Evolutionary conservation across 208 protist species (phyloP).

Genomic region (Trypanosoma congolense): DNA sequence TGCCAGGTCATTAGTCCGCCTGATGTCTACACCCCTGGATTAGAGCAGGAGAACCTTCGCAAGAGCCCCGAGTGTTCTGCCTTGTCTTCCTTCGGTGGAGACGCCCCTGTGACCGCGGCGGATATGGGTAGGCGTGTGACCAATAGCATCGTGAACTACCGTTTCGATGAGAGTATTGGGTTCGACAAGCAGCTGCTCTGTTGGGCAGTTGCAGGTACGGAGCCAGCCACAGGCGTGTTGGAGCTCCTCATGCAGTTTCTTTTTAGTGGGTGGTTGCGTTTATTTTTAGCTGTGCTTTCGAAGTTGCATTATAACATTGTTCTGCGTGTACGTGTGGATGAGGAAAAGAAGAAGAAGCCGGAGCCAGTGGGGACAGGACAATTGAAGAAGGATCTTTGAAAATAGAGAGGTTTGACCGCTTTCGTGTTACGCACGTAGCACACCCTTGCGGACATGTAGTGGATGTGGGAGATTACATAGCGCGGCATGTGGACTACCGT

Average conservation of each 20-base stretch:
- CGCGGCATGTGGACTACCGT: no score
- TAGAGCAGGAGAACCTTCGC: conserved; percentile 66
- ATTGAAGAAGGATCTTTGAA: conserved; percentile 8
- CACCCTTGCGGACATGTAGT: not conserved
- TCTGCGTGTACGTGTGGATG: conserved; percentile 30
- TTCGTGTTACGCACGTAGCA: no score
- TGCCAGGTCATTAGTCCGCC: conserved; percentile 83
- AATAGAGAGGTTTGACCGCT: conserved; percentile 1
- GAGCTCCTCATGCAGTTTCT: conserved; percentile 46
- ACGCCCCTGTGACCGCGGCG: conserved; percentile 43
- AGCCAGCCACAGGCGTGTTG: conserved; percentile 51
- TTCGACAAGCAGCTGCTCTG: conserved; percentile 52
- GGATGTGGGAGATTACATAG: no score
- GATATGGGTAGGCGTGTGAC: conserved; percentile 51
- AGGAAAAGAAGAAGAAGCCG: conserved; percentile 7
- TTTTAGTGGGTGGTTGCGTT: conserved; percentile 41
- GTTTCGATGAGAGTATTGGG: conserved; percentile 74
- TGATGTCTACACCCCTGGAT: conserved; percentile 82
- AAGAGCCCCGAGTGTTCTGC: conserved; percentile 82
- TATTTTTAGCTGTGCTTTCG: conserved; percentile 53
- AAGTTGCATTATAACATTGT: conserved; percentile 82
- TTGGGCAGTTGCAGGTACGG: conserved; percentile 50
- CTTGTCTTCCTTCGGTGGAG: conserved; percentile 71
- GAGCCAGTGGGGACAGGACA: not conserved
- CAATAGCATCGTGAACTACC: conserved; percentile 58